Conservation (phyloP, 352 stramenopile species). For the Pythium inflatum region DNA sequence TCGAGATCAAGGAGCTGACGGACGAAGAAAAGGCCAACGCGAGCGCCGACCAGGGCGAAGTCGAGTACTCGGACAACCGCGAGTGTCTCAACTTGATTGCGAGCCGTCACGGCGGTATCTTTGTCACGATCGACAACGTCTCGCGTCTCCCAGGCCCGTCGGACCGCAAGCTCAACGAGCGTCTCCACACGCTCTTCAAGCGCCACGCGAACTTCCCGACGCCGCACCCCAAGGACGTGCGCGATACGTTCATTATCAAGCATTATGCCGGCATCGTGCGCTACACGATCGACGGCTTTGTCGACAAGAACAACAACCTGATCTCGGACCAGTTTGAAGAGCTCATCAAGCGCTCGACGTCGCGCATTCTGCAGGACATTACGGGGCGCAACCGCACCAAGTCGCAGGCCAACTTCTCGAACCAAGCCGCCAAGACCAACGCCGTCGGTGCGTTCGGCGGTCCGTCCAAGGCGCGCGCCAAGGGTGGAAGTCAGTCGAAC, state of each 20-base stretch:
- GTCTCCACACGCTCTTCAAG: constrained; percentile 82
- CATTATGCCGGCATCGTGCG: constrained; percentile 85
- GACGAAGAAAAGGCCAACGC: constrained; percentile 48
- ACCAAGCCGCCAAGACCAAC: constrained; percentile 55
- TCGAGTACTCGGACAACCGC: constrained; percentile 85
- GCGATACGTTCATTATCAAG: constrained; percentile 84
- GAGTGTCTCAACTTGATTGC: constrained; percentile 86
- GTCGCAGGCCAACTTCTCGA: constrained; percentile 47
- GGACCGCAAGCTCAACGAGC: constrained; percentile 87
- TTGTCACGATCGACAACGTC: constrained; percentile 85
- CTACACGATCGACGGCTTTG: constrained; percentile 87
- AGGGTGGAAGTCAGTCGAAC: constrained; percentile 70
- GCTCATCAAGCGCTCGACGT: constrained; percentile 77
- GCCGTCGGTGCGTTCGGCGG: constrained; percentile 40
- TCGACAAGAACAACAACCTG: constrained; percentile 93
- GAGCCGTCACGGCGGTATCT: constrained; percentile 80
- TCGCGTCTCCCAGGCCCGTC: constrained; percentile 84
- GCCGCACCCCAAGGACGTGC: constrained; percentile 83
- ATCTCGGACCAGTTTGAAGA: constrained; percentile 90
- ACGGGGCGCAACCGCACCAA: constrained; percentile 49
- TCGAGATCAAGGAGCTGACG: constrained; percentile 41
- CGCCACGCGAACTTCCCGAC: constrained; percentile 82
- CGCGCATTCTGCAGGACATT: constrained; percentile 74
- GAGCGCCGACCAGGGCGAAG: constrained; percentile 46
- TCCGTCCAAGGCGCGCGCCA: constrained; percentile 53